A percentile compares a stretch with the other conserved stretches of the same genome.
phyloP scores from a whole-genome alignment of 176 grass and related monocot species.

The Phoenix roebelenii region DNA sequence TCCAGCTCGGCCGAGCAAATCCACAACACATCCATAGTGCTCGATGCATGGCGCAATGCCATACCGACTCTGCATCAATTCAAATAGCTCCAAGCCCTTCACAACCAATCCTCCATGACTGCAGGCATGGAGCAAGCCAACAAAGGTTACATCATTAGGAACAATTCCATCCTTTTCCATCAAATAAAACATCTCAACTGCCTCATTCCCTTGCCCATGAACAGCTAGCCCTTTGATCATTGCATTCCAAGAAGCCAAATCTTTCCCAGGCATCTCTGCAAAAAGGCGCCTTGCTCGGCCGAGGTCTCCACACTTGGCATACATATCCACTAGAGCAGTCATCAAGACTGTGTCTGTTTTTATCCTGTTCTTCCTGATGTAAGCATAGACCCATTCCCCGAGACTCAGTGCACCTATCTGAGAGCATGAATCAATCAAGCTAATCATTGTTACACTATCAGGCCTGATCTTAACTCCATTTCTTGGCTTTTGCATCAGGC shows the following conservation, averaged over 20 bases:
- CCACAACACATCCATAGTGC: slow-evolving; percentile 8
- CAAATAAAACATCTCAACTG: background rate
- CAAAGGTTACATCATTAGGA: slow-evolving; percentile 7
- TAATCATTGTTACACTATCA: background rate
- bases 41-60: background rate
- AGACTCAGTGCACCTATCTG: slow-evolving; percentile 5
- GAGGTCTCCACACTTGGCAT: slow-evolving; percentile 9
- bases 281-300: background rate
- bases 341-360: background rate
- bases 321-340: slow-evolving; percentile 7
- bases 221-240: slow-evolving; percentile 9
- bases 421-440: slow-evolving; percentile 1
- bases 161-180: slow-evolving; percentile 6
- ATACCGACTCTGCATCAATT: slow-evolving; percentile 5
- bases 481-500: background rate
- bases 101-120: slow-evolving; percentile 11
- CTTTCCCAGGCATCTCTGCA: slow-evolving; percentile 5
- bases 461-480: slow-evolving; percentile 4
- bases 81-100: slow-evolving; percentile 1
- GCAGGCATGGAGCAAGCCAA: slow-evolving; percentile 9
- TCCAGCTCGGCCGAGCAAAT: slow-evolving; percentile 5
- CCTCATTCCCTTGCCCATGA: slow-evolving; percentile 7
- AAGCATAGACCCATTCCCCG: background rate
- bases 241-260: slow-evolving; percentile 12
- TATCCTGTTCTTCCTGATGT: slow-evolving; percentile 6